Evolutionary conservation across 306 rosid genomes (phyloP).

Genomic region (Phaseolus lunatus): DNA sequence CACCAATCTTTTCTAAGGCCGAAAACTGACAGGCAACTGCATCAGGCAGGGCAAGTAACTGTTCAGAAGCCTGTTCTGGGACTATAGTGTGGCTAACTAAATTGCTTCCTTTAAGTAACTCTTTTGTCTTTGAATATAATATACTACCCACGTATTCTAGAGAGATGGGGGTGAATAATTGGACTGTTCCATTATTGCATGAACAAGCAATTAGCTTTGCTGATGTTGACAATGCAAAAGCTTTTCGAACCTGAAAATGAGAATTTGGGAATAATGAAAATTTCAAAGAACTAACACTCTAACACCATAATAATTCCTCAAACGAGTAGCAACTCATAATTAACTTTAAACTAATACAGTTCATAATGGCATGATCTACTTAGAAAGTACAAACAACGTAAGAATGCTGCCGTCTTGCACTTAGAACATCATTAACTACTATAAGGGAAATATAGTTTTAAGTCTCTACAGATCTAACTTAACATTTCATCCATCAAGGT

Average conservation of each 20-base stretch:
- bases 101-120: conserved; percentile 43
- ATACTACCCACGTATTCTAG: conserved; percentile 63
- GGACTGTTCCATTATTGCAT: conserved; percentile 73
- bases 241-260: conserved; percentile 66
- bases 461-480: conserved; percentile 2
- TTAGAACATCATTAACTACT: conserved; percentile 29
- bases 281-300: conserved; percentile 4
- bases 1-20: conserved; percentile 75
- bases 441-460: conserved; percentile 16
- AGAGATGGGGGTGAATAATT: conserved; percentile 56
- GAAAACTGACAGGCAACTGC: conserved; percentile 81
- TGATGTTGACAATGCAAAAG: conserved; percentile 69
- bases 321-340: conserved; percentile 9
- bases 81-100: conserved; percentile 39
- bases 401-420: conserved; percentile 24
- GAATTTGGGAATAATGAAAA: conserved; percentile 38
- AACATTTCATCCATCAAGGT: conserved; percentile 14
- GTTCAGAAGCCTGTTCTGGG: conserved; percentile 52
- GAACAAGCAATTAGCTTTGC: conserved; percentile 79
- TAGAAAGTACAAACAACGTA: conserved; percentile 27
- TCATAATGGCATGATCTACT: conserved; percentile 32
- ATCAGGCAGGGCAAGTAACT: conserved; percentile 63
- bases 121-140: conserved; percentile 62
- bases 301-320: conserved; percentile 15
- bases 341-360: conserved; percentile 26